Conservation (phyloP, 2,329 filamentous ascomycete genomes). For the Diplodia intermedia region DNA sequence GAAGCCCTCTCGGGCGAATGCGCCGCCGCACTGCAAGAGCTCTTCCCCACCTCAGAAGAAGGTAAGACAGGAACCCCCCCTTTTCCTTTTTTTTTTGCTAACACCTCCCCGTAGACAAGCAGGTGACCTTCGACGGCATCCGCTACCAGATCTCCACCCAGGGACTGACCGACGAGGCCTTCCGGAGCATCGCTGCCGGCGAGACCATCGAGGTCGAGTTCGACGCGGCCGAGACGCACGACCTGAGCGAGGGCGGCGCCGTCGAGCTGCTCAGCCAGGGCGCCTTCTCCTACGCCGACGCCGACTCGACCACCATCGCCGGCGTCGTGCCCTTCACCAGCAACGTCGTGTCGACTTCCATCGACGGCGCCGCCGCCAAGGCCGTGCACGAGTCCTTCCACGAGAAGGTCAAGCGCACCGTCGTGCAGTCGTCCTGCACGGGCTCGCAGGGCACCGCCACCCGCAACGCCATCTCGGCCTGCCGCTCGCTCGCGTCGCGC, state of each 20-base stretch:
- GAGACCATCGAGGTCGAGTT: conserved; percentile 62
- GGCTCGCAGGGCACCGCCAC: conserved; percentile 56
- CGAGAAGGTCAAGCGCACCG: conserved; percentile 46
- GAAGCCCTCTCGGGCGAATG: too few relatives aligned
- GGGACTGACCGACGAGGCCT: conserved; percentile 57
- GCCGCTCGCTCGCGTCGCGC: conserved; percentile 59
- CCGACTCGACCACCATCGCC: conserved; percentile 60
- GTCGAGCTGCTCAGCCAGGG: conserved; percentile 65
- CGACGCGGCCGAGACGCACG: conserved; percentile 64
- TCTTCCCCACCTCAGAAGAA: too few relatives aligned
- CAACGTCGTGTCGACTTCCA: conserved; percentile 63
- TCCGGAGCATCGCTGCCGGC: conserved; percentile 56
- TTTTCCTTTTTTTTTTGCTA: too few relatives aligned
- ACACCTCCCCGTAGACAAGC: conserved; percentile 43
- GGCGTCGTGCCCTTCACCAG: conserved; percentile 64
- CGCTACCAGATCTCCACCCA: conserved; percentile 58
- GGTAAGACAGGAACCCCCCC: too few relatives aligned
- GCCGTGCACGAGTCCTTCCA: conserved; percentile 58
- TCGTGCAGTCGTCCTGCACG: conserved; percentile 61
- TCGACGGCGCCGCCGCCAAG: conserved; percentile 64
- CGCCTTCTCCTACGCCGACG: conserved; percentile 62
- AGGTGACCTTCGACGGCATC: conserved; percentile 61
- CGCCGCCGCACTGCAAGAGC: too few relatives aligned
- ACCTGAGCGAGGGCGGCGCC: conserved; percentile 57
- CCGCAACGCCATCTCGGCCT: conserved; percentile 61